These are phyloP conservation scores for Corymbia calophylla DNA, from an alignment of 441 rosid genomes.

Conservation along the genomic window DNA sequence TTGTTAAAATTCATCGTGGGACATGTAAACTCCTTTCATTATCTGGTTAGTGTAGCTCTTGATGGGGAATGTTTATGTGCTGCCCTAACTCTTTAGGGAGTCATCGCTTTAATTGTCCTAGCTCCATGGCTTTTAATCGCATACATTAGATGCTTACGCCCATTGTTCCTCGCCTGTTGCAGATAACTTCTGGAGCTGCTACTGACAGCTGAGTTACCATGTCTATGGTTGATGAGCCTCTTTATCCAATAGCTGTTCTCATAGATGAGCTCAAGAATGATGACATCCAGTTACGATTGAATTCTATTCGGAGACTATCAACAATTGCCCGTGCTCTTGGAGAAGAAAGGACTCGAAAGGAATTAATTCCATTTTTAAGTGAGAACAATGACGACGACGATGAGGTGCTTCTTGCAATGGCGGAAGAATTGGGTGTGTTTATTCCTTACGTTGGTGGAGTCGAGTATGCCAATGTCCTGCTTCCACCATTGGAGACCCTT, in stretches of 20 bases:
- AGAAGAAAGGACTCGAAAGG: conserved; percentile 90
- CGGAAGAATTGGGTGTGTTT: conserved; percentile 88
- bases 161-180: background rate
- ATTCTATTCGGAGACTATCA: conserved; percentile 81
- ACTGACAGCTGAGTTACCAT: conserved; percentile 14
- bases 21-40: background rate
- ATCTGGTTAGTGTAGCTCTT: background rate
- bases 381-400: conserved; percentile 97
- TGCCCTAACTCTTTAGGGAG: background rate
- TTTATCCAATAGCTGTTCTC: conserved; percentile 89
- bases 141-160: background rate
- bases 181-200: background rate
- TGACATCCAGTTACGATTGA: conserved; percentile 88
- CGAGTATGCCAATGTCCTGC: conserved; percentile 71
- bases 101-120: background rate
- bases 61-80: background rate
- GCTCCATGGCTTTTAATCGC: background rate
- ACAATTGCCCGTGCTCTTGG: conserved; percentile 96
- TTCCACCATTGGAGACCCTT: conserved; percentile 79
- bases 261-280: conserved; percentile 96
- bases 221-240: conserved; percentile 85
- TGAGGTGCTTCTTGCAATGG: conserved; percentile 97
- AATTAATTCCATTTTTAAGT: conserved; percentile 78
- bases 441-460: conserved; percentile 93
- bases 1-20: background rate